A percentile compares a stretch with the other conserved stretches of the same genome.
Evolutionary conservation across 257 asterid genomes (phyloP).

Genomic region (Ilex asprella): DNA sequence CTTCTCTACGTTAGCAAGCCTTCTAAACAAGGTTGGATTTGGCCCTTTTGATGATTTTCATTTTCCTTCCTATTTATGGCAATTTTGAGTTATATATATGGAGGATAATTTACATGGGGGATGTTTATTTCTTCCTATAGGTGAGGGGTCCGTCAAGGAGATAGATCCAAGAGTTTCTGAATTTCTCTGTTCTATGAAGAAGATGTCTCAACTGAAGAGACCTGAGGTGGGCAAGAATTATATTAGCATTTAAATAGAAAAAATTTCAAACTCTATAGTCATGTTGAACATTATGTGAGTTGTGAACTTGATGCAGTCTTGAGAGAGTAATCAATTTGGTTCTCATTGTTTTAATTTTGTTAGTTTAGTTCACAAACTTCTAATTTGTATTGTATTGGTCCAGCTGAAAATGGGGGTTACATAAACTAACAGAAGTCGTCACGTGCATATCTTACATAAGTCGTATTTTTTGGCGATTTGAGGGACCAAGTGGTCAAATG

Average conservation of each 20-base stretch:
- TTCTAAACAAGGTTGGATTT: conserved; percentile 43
- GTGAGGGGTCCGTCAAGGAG: conserved; percentile 27
- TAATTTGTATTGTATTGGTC: background rate
- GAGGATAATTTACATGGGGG: background rate
- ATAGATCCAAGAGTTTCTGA: conserved; percentile 37
- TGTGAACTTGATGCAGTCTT: too few species aligned
- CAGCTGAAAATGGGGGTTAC: background rate
- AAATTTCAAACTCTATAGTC: background rate
- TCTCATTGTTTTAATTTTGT: too few species aligned
- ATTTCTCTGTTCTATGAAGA: conserved; percentile 50
- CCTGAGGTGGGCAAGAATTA: conserved; percentile 49
- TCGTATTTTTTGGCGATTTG: too few species aligned
- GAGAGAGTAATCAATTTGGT: too few species aligned
- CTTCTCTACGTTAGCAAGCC: conserved; percentile 54
- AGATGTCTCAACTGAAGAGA: conserved; percentile 51
- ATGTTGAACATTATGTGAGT: too few species aligned
- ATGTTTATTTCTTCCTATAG: conserved; percentile 14
- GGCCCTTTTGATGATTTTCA: background rate
- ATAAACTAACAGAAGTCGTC: background rate
- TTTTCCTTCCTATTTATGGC: background rate
- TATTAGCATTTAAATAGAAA: background rate
- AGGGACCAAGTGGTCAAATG: too few species aligned
- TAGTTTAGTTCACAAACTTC: too few species aligned
- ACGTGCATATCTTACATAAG: too few species aligned
- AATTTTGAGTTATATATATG: background rate